Percentiles rank a stretch among this genome's conserved stretches.
Evolutionary conservation across 805 yeast genomes (phyloP).

Genomic region (Saccharomyces eubayanus): DNA sequence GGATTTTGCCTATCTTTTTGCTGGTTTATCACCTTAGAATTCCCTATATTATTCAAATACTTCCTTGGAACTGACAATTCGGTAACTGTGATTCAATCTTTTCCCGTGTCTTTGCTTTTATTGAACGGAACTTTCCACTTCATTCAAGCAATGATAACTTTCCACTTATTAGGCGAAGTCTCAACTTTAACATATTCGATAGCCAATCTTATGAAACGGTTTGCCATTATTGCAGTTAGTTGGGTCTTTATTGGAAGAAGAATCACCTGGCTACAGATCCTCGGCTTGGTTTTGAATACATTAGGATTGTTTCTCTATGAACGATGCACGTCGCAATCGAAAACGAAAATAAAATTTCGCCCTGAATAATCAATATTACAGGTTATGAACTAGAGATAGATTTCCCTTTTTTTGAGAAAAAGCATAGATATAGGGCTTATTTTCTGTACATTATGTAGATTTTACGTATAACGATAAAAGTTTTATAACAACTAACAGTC

Average conservation of each 20-base stretch:
- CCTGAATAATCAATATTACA: conserved; percentile 3
- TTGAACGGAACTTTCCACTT: conserved; percentile 73
- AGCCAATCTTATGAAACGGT: conserved; percentile 80
- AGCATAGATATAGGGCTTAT: not conserved
- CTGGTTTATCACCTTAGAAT: conserved; percentile 62
- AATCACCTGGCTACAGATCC: conserved; percentile 38
- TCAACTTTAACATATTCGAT: conserved; percentile 82
- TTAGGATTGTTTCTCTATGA: conserved; percentile 57
- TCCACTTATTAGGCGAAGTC: conserved; percentile 68
- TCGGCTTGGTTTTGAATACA: conserved; percentile 45
- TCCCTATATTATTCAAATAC: conserved; percentile 28
- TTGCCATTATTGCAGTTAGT: conserved; percentile 73
- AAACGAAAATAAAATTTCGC: conserved; percentile 7
- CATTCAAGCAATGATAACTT: conserved; percentile 70
- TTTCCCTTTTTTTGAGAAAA: not conserved
- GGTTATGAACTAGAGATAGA: not conserved
- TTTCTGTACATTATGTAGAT: not conserved
- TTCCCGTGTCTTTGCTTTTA: conserved; percentile 44
- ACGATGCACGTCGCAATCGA: conserved; percentile 29
- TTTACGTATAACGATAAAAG: not conserved
- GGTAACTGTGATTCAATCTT: conserved; percentile 19
- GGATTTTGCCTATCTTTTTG: conserved; percentile 69
- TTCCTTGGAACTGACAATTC: conserved; percentile 14
- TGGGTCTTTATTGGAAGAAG: conserved; percentile 52
- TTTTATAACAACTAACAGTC: not conserved